Conservation (phyloP, 2,329 filamentous ascomycete species). For the Claviceps paspali region DNA sequence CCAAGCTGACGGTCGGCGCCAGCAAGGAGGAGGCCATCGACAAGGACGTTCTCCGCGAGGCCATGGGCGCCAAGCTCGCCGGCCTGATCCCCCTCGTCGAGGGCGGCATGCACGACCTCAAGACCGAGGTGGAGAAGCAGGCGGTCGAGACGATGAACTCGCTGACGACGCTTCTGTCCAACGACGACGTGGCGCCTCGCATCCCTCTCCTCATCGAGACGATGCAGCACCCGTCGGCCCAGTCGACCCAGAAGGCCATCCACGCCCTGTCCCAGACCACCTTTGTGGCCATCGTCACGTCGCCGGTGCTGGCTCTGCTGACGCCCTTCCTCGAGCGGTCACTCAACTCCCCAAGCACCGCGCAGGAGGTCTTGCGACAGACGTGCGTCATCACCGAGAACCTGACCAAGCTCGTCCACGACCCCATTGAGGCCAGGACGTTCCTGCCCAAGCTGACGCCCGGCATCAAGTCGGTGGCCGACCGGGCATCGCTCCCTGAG, state of each 20-base stretch:
- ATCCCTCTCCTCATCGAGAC: slow-evolving; percentile 86
- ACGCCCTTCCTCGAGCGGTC: slow-evolving; percentile 90
- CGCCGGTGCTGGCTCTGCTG: slow-evolving; percentile 82
- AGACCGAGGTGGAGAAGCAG: slow-evolving; percentile 76
- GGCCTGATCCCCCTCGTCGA: slow-evolving; percentile 83
- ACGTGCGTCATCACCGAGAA: slow-evolving; percentile 96
- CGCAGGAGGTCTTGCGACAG: slow-evolving; percentile 88
- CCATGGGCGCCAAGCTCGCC: slow-evolving; percentile 80
- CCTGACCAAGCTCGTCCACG: slow-evolving; percentile 93
- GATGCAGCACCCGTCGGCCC: slow-evolving; percentile 83
- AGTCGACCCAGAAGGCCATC: slow-evolving; percentile 87
- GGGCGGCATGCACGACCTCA: slow-evolving; percentile 90
- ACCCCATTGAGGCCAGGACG: slow-evolving; percentile 80
- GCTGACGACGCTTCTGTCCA: slow-evolving; percentile 76
- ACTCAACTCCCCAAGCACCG: slow-evolving; percentile 77
- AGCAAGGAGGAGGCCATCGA: slow-evolving; percentile 71
- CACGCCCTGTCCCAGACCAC: slow-evolving; percentile 94
- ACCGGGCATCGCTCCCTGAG: slow-evolving; percentile 83
- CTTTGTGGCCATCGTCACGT: slow-evolving; percentile 94
- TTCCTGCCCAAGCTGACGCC: slow-evolving; percentile 92
- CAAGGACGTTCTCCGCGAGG: slow-evolving; percentile 79
- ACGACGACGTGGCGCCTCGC: slow-evolving; percentile 88
- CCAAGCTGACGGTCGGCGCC: slow-evolving; percentile 63
- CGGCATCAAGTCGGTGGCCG: slow-evolving; percentile 77
- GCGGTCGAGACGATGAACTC: slow-evolving; percentile 85